Evolutionary conservation across 768 basidiomycete species (phyloP), one percentile per base, ranked within the genome.

Genomic region (Boletus fagicola): DNA sequence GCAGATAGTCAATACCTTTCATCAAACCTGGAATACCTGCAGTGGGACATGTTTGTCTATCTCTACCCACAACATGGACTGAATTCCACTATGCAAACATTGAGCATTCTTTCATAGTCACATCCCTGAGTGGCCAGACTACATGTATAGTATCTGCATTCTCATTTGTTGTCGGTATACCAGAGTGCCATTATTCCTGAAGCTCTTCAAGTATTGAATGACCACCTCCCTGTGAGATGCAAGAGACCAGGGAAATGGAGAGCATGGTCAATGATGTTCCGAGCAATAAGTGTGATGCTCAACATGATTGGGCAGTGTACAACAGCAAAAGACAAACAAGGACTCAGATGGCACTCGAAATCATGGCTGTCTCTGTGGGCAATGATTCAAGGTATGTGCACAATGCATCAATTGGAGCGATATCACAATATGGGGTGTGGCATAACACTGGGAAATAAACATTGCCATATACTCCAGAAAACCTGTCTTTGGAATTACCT

Each of bases 181-280:
- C 59, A 11, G 80, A 72, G 13, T 64, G 57, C 90, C 90, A 92
- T 54, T 86, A 85, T 66, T 92, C 91, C 64, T 85, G 80, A 20
- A 80, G 76, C 62, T 90, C 87, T 65, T 88, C 85, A 13, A 74
- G 78, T 13, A 92, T 78, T 3, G 80, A 76, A 69, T 86, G 90
- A 0, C 92, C 92, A 3, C 85, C 83, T 13, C 92, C 92, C 68
- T 88, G 86, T 0, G 88, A 79, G 44, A 93, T 84, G 12, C 81
- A 83, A 4, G 88, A 84, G 56, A 92, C 87, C 22, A 92, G 73
- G 22, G 83, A 81, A 33, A 92, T 80, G 0, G 91, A 90, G 1
- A 93, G 75, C 0, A 85, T 84, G 2, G 92, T 92, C n/a, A 92
- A 74, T 2, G 85, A 86, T 15, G 90, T 87, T 59, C 92, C 92